Conservation (phyloP, 352 stramenopile genomes). For the Phytophthora ohioensis region DNA sequence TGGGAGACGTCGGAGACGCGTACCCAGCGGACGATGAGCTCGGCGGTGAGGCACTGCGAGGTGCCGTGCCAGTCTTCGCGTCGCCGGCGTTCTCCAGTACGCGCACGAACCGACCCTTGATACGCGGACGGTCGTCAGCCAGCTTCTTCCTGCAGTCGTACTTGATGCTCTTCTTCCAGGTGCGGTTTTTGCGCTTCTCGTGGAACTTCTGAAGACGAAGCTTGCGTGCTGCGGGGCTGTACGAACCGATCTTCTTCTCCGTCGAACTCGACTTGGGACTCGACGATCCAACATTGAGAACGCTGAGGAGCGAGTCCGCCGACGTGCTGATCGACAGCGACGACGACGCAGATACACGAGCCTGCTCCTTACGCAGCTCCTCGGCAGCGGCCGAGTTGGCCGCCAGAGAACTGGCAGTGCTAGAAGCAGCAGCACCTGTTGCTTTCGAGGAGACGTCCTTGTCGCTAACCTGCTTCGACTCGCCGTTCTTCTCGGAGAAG, state of each 20-base stretch:
- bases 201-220: constrained; percentile 97
- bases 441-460: not conserved
- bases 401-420: constrained; percentile 36
- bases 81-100: constrained; percentile 69
- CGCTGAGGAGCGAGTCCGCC: constrained; percentile 49
- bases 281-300: constrained; percentile 50
- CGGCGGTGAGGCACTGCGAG: constrained; percentile 30
- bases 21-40: constrained; percentile 30
- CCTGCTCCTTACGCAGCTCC: constrained; percentile 51
- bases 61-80: constrained; percentile 48
- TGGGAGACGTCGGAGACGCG: constrained; percentile 43
- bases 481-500: constrained; percentile 48
- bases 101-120: constrained; percentile 94
- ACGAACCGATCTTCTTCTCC: constrained; percentile 93
- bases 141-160: constrained; percentile 99
- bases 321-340: constrained; percentile 41
- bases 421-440: constrained; percentile 13
- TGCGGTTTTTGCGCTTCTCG: constrained; percentile 96
- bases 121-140: constrained; percentile 94
- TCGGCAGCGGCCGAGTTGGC: constrained; percentile 39
- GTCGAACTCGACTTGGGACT: constrained; percentile 29
- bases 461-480: constrained; percentile 17
- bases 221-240: constrained; percentile 94
- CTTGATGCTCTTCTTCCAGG: constrained; percentile 99
- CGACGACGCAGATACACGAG: constrained; percentile 25